Evolutionary conservation across 1,284 basidiomycete species (phyloP), one percentile per base, ranked within the genome.

Genomic region (Porodaedalea pini): DNA sequence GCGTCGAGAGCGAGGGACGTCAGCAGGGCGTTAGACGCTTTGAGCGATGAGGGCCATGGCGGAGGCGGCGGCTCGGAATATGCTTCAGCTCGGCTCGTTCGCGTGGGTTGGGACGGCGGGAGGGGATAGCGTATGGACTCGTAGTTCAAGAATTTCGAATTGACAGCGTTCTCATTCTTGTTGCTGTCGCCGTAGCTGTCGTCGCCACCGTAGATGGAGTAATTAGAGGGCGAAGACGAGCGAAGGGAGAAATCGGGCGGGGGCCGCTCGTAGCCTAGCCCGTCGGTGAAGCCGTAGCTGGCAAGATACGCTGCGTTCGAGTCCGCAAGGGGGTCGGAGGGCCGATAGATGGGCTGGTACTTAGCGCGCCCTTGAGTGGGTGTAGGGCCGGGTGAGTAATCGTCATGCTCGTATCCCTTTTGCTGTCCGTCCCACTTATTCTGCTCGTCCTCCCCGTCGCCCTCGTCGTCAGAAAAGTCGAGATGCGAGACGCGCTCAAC

Each of bases 401-500:
- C 21, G 10, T 29, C 37, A 19, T 39, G 3, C 4, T 25, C 31
- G 6, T 51, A 8, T 36, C 27, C 10, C 2, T 13, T 25, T 23
- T 15, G 10, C 31, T 23, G 23, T 27, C 6, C 27, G 17, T 51
- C 17, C 32, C 34, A 51, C 23, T 21, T 17, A 37, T 40, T 25
- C 15, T 17, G 19, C 11, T 13, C 37, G n/a, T 17, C 19, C 13
- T 40, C 37, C 10, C 21, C 49, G 11, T 36, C 49, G 31, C 37
- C 23, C n/a, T 51, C 49, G 8, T 27, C 41, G 34, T 48, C 54
- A 29, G 15, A 37, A 44, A 52, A 51, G 29, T 57, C 50, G 23
- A 52, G 31, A 32, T 57, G 49, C 19, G 49, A 51, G n/a, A 45
- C 50, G 15, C 43, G 17, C n/a, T 57, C 56, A n/a, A 6, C 47